Evolutionary conservation across 805 yeast genomes (phyloP), one percentile per base, ranked within the genome.

Genomic region (Lipomyces japonicus): DNA sequence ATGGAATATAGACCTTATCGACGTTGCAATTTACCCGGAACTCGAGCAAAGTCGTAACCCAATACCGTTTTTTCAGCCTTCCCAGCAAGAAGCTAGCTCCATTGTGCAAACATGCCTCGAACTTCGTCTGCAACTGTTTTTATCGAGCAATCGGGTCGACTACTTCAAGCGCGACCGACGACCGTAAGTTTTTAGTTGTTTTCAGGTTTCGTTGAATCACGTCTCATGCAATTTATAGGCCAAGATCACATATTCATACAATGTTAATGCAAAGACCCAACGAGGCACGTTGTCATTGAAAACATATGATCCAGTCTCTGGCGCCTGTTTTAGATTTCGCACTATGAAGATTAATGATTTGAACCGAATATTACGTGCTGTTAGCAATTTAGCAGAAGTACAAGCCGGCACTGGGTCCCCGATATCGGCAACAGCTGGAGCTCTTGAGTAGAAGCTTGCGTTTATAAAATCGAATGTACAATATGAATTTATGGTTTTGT

Each of bases 271-370:
- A 32, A 49, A 57, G 31, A 57, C 52, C 22, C 60, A 59, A 18
- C 61, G 45, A 63, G 67, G 65, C 25, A 66, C 55, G 44, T 66
- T 51, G 34, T 45, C 60, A 25, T 78, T 84, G 65, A 86, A 84
- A 63, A 75, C 84, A 0, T 81, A 68, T 59, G 88, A 86, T 63
- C 76, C 89, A 2, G 74, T 69, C 16, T 71, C 79, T 16, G 90
- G 90, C 5, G 73, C 80, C 36, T 75, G 81, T 52, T 76, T 81
- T 65, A 75, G 73, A 53, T 79, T 74, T 63, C 73, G 71, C 51
- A 80, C 91, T 0, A 69, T 71, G 55, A 82, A 82, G 57, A 68
- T 75, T 42, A 86, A 87, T 64, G 95, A 88, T 65, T 76, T 89
- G 39, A 80, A 86, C 22, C 76, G 90, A 58, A 63, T 88, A 21